Evolutionary conservation across 78 protist genomes (phyloP).

Genomic region (Salpingoeca rosetta): DNA sequence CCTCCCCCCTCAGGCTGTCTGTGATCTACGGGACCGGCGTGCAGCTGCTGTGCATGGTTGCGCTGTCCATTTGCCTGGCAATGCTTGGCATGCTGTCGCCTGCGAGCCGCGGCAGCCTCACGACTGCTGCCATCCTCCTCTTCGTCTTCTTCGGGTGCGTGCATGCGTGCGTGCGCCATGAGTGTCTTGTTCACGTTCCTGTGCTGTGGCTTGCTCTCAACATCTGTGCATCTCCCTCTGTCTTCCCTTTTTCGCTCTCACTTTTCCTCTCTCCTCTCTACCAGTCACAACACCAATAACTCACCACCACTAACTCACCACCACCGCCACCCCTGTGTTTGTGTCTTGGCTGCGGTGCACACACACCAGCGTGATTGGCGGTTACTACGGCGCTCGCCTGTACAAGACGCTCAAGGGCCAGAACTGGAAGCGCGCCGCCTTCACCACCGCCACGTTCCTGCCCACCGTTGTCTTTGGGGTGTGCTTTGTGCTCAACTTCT

Average conservation of each 20-base stretch:
- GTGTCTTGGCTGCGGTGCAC: no score
- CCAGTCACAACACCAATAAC: no score
- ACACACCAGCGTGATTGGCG: constrained; percentile 68
- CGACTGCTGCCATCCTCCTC: constrained; percentile 63
- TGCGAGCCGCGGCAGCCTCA: constrained; percentile 82
- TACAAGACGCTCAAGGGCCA: constrained; percentile 64
- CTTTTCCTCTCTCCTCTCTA: no score
- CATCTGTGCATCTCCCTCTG: no score
- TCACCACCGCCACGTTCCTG: not conserved
- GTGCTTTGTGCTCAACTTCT: constrained; percentile 67
- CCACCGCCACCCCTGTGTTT: no score
- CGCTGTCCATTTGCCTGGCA: constrained; percentile 45
- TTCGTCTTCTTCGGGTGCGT: constrained; percentile 77
- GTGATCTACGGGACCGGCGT: constrained; percentile 73
- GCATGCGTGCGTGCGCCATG: not conserved
- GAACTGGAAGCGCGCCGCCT: constrained; percentile 65
- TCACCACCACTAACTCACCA: no score
- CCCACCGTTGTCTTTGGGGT: constrained; percentile 42
- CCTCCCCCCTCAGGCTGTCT: constrained; percentile 13
- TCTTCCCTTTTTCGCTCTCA: no score
- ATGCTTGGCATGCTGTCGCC: constrained; percentile 93
- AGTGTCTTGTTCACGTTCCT: not conserved
- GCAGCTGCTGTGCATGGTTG: constrained; percentile 71
- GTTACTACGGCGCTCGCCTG: constrained; percentile 65
- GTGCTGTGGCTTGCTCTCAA: no score